These are phyloP conservation scores for Berberis vulgaris DNA, from an alignment of 164 flowering plant genomes.

Conservation along the genomic window DNA sequence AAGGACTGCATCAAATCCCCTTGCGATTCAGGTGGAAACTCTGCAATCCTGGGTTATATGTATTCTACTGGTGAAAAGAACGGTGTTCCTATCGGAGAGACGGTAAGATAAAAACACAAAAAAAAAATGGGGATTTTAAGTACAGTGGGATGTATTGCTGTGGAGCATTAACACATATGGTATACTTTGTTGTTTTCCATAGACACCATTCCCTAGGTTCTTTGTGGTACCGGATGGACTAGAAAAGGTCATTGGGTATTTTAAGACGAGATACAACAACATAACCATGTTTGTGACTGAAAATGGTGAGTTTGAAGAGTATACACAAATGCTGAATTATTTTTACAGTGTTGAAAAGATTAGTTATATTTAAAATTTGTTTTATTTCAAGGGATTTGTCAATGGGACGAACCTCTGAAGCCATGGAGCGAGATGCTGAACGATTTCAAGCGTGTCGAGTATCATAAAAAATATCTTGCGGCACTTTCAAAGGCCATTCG, in stretches of 20 bases:
- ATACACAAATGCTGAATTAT: too few relatives aligned
- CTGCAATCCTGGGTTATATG: conserved; percentile 30
- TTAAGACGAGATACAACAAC: conserved; percentile 41
- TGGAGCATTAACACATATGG: not conserved
- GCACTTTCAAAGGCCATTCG: conserved; percentile 37
- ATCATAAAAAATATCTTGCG: conserved; percentile 36
- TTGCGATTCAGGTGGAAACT: conserved; percentile 20
- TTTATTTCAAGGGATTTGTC: conserved; percentile 18
- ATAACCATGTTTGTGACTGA: conserved; percentile 47
- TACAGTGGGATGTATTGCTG: too few relatives aligned
- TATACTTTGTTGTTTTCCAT: not conserved
- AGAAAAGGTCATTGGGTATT: conserved; percentile 35
- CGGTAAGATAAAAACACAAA: conserved; percentile 12
- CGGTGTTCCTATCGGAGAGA: conserved; percentile 44
- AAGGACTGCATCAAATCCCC: conserved; percentile 40
- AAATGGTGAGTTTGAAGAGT: conserved; percentile 32
- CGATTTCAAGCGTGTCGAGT: conserved; percentile 35
- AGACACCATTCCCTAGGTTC: conserved; percentile 28
- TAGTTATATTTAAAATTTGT: too few relatives aligned
- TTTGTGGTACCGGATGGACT: conserved; percentile 50
- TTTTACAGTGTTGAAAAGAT: too few relatives aligned
- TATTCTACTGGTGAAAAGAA: conserved; percentile 16
- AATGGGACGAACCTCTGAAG: conserved; percentile 6
- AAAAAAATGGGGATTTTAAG: too few relatives aligned
- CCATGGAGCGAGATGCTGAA: conserved; percentile 11